These are phyloP conservation scores for Capronia americana DNA, from an alignment of 2,329 filamentous ascomycete species.

Conservation along the genomic window DNA sequence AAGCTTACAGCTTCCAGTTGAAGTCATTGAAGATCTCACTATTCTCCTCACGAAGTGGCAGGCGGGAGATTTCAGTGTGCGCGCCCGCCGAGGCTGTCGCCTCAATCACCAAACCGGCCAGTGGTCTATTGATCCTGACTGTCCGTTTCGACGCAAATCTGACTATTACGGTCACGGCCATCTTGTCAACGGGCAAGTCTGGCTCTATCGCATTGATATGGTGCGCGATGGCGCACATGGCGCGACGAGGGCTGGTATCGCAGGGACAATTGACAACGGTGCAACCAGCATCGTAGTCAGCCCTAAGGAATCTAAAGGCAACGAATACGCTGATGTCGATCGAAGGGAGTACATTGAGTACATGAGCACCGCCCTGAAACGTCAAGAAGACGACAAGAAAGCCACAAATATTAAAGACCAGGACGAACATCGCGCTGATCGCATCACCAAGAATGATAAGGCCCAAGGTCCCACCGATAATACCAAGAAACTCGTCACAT, in stretches of 20 bases:
- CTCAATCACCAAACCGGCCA: not conserved
- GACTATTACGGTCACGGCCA: conserved; percentile 36
- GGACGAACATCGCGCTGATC: conserved; percentile 2
- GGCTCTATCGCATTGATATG: conserved; percentile 37
- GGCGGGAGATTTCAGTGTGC: conserved; percentile 30
- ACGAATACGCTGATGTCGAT: conserved; percentile 55
- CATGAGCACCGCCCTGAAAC: conserved; percentile 53
- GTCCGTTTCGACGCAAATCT: conserved; percentile 9
- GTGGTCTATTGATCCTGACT: conserved; percentile 14
- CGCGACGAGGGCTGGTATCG: conserved; percentile 50
- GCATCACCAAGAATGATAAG: conserved; percentile 30
- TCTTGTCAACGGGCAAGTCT: conserved; percentile 42
- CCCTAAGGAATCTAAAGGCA: conserved; percentile 25
- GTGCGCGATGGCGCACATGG: conserved; percentile 42
- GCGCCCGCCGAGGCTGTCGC: conserved; percentile 28
- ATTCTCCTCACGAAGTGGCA: conserved; percentile 33
- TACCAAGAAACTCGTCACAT: conserved; percentile 55
- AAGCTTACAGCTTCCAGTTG: conserved; percentile 17
- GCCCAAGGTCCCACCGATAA: conserved; percentile 42
- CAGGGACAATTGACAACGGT: conserved; percentile 53
- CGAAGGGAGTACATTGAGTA: conserved; percentile 58
- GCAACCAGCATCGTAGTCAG: conserved; percentile 64
- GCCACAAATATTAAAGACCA: conserved; percentile 34
- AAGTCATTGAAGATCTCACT: conserved; percentile 35
- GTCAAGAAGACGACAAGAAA: conserved; percentile 41